phyloP scores from a whole-genome alignment of 768 basidiomycete genomes.

The Amanita molliuscula region DNA sequence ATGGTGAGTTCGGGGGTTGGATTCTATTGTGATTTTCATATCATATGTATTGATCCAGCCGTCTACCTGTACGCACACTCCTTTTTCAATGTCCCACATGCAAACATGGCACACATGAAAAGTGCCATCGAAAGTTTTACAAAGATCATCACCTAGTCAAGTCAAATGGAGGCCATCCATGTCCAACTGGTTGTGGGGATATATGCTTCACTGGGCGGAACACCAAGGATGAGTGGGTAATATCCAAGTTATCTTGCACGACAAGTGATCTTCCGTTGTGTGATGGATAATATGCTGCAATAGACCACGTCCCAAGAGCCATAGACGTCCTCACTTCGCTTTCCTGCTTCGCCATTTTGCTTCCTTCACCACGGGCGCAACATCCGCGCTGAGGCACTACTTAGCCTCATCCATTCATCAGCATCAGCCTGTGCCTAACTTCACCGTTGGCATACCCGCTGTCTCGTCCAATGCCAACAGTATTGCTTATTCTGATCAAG shows the following conservation, averaged over 20 bases:
- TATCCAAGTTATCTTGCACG: neutral
- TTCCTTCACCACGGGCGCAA: too few species aligned
- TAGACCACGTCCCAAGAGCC: too few species aligned
- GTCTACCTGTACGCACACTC: constrained; percentile 61
- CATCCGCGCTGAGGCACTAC: too few species aligned
- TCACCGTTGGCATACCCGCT: too few species aligned
- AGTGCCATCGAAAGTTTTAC: constrained; percentile 66
- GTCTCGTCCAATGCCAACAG: too few species aligned
- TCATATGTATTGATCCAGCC: constrained; percentile 31
- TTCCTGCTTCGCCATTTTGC: too few species aligned
- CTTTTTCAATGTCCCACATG: constrained; percentile 72
- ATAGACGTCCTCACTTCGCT: too few species aligned
- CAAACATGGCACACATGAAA: constrained; percentile 72
- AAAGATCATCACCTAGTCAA: constrained; percentile 39
- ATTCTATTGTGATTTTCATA: neutral
- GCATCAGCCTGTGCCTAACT: too few species aligned
- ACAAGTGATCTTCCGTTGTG: neutral
- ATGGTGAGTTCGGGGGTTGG: constrained; percentile 38
- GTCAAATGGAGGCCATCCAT: constrained; percentile 39
- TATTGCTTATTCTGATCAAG: too few species aligned
- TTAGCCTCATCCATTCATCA: too few species aligned
- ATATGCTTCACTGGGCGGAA: constrained; percentile 34
- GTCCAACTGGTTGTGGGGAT: constrained; percentile 79
- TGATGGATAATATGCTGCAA: too few species aligned
- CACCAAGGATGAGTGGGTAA: neutral